Base-by-base conservation (phyloP, 805 yeast genomes). In the Wickerhamiella occidentalis region DNA sequence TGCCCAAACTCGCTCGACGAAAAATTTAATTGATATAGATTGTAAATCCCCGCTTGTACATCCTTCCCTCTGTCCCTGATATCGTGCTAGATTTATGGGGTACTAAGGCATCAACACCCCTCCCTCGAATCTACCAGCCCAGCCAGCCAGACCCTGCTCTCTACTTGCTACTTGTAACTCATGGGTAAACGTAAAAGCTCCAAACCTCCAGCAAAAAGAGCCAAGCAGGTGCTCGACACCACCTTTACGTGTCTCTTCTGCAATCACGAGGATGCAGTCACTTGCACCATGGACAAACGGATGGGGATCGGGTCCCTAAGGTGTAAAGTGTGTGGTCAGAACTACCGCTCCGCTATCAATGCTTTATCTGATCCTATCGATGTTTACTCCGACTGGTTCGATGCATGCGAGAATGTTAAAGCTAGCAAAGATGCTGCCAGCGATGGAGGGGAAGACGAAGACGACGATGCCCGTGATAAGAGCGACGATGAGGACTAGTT, bases 371-470 rank as follows among this genome's bases (percentile, higher is more conserved):
- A 85, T 51, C 95, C 98, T 0, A 87, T 90, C 38, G 98, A 90
- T 67, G 83, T 90, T 13, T 90, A 90, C 63, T 82, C 94, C 45
- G 97, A 90, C 64, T 90, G 98, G 98, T 86, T 86, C 48, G 98
- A 90, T 70, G 97, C 97, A 1, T 84, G 90, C 67, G 94, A 83
- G 59, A 86, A 84, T 29, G 82, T 84, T 47, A 92, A 90, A 0
- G 85, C 82, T 56, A 85, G 81, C 68, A 52, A 52, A 33, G 38
- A 58, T 23, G 33, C 48, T 48, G 45, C 53, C 46, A 42, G 75
- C 30, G 40, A 50, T 13, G n/a, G n/a, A 11, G 33, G 51, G 22
- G 61, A 56, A 21, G 52, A 50, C 7, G 52, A 51, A 9, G 57
- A 59, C 2, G 58, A 52, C n/a, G 60, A 54, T 21, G 55, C 51